Conservation (phyloP, 306 rosid genomes). For the Pyrus pyrifolia region DNA sequence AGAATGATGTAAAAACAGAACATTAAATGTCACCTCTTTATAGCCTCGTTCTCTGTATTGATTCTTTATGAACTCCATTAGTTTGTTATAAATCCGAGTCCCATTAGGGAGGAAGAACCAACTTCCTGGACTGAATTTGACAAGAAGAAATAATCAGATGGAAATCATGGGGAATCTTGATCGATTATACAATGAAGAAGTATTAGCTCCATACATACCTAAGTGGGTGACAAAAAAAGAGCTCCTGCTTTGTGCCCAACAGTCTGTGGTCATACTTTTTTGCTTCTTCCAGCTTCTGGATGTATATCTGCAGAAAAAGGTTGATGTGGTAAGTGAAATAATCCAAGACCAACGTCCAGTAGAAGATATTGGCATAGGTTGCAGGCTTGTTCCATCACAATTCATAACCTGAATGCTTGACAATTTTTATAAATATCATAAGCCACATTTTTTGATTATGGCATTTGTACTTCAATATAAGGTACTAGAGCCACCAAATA, state of each 20-base stretch:
- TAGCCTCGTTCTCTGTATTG: constrained; percentile 84
- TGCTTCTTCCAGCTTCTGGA: constrained; percentile 71
- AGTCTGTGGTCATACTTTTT: constrained; percentile 88
- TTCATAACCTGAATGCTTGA: not conserved
- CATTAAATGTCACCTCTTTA: constrained; percentile 54
- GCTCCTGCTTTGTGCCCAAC: constrained; percentile 88
- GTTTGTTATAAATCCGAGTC: constrained; percentile 68
- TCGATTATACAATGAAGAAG: not conserved
- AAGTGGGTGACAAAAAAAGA: constrained; percentile 82
- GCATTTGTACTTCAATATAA: not conserved
- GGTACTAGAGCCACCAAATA: not conserved
- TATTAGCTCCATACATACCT: constrained; percentile 38
- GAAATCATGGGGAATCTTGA: not conserved
- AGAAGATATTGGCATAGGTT: constrained; percentile 10
- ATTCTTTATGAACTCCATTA: constrained; percentile 63
- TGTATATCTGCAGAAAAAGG: constrained; percentile 47
- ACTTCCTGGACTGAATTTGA: constrained; percentile 80
- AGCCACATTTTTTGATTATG: not conserved
- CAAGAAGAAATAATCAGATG: not conserved
- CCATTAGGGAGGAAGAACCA: constrained; percentile 98
- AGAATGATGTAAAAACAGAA: constrained; percentile 10
- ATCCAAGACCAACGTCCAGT: constrained; percentile 9
- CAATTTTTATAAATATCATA: not conserved
- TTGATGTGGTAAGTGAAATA: constrained; percentile 5
- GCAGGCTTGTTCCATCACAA: not conserved